Evolutionary conservation across 1,139 yeast species (phyloP), one percentile per base, ranked within the genome.

Genomic region (Meyerozyma elateridarum): DNA sequence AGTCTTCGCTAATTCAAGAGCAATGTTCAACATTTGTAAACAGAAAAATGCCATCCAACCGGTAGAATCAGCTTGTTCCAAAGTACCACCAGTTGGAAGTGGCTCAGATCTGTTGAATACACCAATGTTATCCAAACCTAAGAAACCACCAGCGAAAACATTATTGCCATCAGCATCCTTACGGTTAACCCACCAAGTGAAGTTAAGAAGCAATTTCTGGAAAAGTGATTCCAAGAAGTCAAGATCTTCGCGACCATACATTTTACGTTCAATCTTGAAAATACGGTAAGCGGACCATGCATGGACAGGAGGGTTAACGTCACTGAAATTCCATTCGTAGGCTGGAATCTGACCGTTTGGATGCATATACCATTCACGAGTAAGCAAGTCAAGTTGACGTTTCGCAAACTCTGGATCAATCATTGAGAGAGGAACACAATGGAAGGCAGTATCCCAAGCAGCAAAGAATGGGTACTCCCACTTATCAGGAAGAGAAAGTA

Each of bases 271-370:
- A 46, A 88, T 76, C 59, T 89, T 89, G 62, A 79, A 89, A 30
- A 87, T 87, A 50, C 97, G 73, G 57, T 81, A 89, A 6, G 94
- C 83, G 1, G 96, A 83, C 97, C 97, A 89, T 0, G 96, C 96
- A 55, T 89, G 96, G 24, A 89, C 97, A 1, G 97, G 97, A 1
- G 97, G 97, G 54, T 89, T 89, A 14, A 91, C 96, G 56, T 89
- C 97, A 42, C 87, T 72, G 50, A 89, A 89, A 57, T 89, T 89
- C 97, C 97, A 89, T 58, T 89, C 97, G 56, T 89, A 89, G 14
- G 96, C 96, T 1, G 97, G 97, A 43, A 88, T 79, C 59, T 89
- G 96, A n/a, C 97, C 97, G 55, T 89, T 89, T 29, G 97, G 96
- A 58, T 91, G 96, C 95, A 88, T 87, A 58, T 88, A 89, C 97